Conservation (phyloP, 2,329 filamentous ascomycete genomes). For the Talaromyces sp. region DNA sequence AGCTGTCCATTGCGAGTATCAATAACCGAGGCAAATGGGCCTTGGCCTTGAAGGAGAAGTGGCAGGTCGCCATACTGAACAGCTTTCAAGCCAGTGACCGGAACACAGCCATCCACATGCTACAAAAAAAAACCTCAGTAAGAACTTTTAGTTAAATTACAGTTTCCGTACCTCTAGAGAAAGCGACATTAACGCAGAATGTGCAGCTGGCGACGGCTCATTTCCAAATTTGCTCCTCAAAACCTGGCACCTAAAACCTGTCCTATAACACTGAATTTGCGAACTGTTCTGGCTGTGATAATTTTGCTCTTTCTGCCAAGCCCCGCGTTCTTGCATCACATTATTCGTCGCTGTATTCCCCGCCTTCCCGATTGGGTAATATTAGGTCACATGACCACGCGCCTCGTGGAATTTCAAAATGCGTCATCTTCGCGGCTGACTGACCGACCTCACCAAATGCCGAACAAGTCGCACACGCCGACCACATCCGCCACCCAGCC, state of each 20-base stretch:
- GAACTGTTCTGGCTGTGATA: conserved; percentile 37
- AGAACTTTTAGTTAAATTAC: neutral
- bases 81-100: conserved; percentile 36
- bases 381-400: conserved; percentile 9
- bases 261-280: conserved; percentile 22
- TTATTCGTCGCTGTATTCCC: neutral
- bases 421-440: conserved; percentile 2
- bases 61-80: conserved; percentile 21
- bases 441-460: neutral
- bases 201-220: neutral
- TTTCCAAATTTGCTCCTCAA: conserved; percentile 44
- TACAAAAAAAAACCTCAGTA: conserved; percentile 12
- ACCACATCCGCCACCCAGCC: neutral
- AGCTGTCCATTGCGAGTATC: conserved; percentile 27
- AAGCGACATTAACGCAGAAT: conserved; percentile 7
- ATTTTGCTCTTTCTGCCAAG: neutral
- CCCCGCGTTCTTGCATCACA: neutral
- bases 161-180: conserved; percentile 9
- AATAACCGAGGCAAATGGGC: conserved; percentile 29
- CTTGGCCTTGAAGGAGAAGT: conserved; percentile 36
- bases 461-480: neutral
- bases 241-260: conserved; percentile 80
- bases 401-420: conserved; percentile 2
- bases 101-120: conserved; percentile 40
- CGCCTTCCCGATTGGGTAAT: neutral